Conservation (phyloP, 2,329 filamentous ascomycete species). For the Scedosporium dehoogii region DNA sequence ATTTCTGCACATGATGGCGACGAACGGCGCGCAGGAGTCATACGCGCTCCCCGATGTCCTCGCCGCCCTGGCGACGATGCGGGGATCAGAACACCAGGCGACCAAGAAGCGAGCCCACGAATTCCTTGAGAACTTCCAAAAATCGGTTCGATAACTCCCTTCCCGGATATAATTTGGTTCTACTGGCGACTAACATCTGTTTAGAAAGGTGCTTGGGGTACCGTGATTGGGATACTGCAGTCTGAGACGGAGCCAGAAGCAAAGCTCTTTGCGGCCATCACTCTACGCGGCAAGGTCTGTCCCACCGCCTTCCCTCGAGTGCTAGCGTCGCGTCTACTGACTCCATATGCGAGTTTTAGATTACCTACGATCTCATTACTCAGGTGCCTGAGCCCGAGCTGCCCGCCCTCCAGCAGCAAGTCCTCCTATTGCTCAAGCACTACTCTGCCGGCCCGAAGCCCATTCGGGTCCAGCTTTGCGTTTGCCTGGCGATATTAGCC, state of each 20-base stretch:
- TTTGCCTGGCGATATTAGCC: constrained; percentile 86
- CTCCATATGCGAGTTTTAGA: constrained; percentile 41
- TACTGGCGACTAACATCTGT: constrained; percentile 4
- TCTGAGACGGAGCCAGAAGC: constrained; percentile 72
- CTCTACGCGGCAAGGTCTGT: constrained; percentile 87
- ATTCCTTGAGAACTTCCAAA: constrained; percentile 91
- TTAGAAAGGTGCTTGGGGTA: constrained; percentile 83
- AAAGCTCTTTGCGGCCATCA: constrained; percentile 92
- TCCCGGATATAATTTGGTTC: constrained; percentile 1
- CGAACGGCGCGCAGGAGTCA: constrained; percentile 53
- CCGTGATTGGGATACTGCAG: constrained; percentile 78
- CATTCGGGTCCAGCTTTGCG: constrained; percentile 84
- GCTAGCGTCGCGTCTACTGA: neutral
- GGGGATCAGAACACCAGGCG: constrained; percentile 61
- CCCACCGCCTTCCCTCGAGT: neutral
- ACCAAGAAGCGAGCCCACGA: constrained; percentile 86
- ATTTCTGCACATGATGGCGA: constrained; percentile 46
- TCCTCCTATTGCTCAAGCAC: constrained; percentile 69
- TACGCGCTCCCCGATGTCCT: constrained; percentile 71
- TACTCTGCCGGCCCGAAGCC: constrained; percentile 76
- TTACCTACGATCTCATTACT: constrained; percentile 82
- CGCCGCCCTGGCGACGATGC: constrained; percentile 84
- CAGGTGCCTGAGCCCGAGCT: constrained; percentile 73
- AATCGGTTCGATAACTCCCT: constrained; percentile 58
- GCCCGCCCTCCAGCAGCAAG: constrained; percentile 68